phyloP scores from a whole-genome alignment of 2,329 filamentous ascomycete genomes.

The Tolypocladium paradoxum region DNA sequence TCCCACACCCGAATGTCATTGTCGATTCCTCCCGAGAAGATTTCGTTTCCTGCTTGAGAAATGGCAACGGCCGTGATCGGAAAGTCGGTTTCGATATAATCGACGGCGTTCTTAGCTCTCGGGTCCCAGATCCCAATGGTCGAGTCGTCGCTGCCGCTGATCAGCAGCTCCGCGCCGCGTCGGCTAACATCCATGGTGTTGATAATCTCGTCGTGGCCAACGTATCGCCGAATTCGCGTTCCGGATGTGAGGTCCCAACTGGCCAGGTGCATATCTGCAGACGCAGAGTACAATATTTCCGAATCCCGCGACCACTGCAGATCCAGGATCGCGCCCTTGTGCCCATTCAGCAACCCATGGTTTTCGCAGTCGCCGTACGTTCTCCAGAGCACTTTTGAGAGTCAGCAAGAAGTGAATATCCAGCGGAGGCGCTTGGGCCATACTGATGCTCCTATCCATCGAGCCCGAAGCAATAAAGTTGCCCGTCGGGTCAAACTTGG shows the following conservation, averaged over 20 bases:
- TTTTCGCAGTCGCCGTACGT: slow-evolving; percentile 91
- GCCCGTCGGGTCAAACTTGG: slow-evolving; percentile 81
- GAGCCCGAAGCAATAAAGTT: slow-evolving; percentile 87
- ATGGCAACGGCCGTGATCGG: slow-evolving; percentile 85
- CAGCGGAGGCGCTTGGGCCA: slow-evolving; percentile 17
- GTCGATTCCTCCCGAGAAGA: slow-evolving; percentile 91
- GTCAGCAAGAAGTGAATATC: slow-evolving; percentile 5
- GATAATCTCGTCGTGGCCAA: slow-evolving; percentile 92
- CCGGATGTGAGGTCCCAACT: slow-evolving; percentile 94
- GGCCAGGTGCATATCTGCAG: slow-evolving; percentile 84
- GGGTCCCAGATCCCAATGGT: slow-evolving; percentile 95
- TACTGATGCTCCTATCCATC: slow-evolving; percentile 87
- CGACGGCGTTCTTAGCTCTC: slow-evolving; percentile 74
- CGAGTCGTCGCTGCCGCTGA: slow-evolving; percentile 89
- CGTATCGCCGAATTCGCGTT: slow-evolving; percentile 80
- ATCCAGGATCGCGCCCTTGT: slow-evolving; percentile 84
- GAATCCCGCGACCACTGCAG: slow-evolving; percentile 96
- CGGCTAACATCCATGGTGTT: slow-evolving; percentile 83
- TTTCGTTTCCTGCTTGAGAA: slow-evolving; percentile 89
- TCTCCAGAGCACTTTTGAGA: slow-evolving; percentile 69
- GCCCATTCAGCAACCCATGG: slow-evolving; percentile 78
- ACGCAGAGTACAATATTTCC: slow-evolving; percentile 80
- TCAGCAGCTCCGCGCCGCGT: slow-evolving; percentile 78
- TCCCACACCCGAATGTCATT: slow-evolving; percentile 98
- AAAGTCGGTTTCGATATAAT: slow-evolving; percentile 83